These are phyloP conservation scores for Schoenoplectus tabernaemontani DNA, from an alignment of 202 grass and related monocot species.

Conservation along the genomic window DNA sequence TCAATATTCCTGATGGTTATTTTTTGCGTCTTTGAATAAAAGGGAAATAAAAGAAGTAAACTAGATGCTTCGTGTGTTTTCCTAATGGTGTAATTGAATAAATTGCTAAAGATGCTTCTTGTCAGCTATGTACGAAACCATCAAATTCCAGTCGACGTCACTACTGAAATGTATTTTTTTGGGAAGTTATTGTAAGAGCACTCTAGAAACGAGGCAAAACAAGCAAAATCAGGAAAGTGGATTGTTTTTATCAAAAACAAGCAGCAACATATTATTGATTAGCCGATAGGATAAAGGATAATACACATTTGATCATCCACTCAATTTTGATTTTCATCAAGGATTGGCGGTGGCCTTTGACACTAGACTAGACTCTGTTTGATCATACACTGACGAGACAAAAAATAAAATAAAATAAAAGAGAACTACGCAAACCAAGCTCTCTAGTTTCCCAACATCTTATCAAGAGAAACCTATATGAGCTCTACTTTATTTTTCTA, in stretches of 20 bases:
- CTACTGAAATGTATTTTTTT: neutral
- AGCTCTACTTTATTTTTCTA: conserved; percentile 29
- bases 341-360: neutral
- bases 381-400: conserved; percentile 2
- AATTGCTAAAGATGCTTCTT: conserved; percentile 1
- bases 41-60: neutral
- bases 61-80: neutral
- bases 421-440: neutral
- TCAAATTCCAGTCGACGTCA: neutral
- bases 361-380: neutral
- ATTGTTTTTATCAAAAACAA: neutral
- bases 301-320: neutral
- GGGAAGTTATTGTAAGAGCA: neutral
- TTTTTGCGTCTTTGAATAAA: neutral
- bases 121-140: neutral
- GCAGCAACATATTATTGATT: neutral
- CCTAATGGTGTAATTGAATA: neutral
- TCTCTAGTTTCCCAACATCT: conserved; percentile 32
- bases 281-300: neutral
- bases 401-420: neutral
- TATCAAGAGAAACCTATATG: conserved; percentile 32
- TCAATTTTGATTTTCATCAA: conserved; percentile 5
- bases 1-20: conserved; percentile 5
- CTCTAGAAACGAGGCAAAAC: neutral
- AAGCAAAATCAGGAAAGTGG: neutral